These are phyloP conservation scores for Mycena rebaudengoi DNA, from an alignment of 768 basidiomycete genomes.

Conservation along the genomic window DNA sequence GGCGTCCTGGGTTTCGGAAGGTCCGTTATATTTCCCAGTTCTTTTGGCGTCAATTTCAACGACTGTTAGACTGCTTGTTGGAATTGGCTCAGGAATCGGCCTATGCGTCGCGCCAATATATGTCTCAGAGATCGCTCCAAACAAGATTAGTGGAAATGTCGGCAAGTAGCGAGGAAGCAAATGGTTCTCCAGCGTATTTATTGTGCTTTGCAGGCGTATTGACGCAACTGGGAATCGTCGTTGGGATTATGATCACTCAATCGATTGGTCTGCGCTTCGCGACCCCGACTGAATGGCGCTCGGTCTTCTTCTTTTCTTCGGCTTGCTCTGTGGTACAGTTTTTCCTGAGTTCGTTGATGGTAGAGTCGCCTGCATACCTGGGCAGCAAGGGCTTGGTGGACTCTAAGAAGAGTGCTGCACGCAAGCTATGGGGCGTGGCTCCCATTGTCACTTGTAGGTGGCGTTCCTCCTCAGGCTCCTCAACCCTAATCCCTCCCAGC, in stretches of 20 bases:
- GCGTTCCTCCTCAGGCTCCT: neutral
- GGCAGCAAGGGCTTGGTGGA: constrained; percentile 55
- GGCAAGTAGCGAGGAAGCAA: constrained; percentile 46
- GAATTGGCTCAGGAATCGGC: constrained; percentile 77
- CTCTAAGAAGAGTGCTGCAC: constrained; percentile 56
- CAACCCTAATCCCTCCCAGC: constrained; percentile 7
- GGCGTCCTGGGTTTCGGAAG: constrained; percentile 69
- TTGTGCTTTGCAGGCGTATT: constrained; percentile 64
- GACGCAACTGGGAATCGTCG: constrained; percentile 83
- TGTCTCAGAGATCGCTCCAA: constrained; percentile 86
- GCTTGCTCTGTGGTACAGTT: constrained; percentile 65
- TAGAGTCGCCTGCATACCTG: constrained; percentile 81
- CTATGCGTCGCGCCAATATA: constrained; percentile 86
- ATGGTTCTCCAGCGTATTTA: neutral
- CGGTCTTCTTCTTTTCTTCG: constrained; percentile 71
- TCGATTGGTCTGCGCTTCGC: constrained; percentile 75
- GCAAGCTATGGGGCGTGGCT: constrained; percentile 62
- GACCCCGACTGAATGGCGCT: constrained; percentile 74
- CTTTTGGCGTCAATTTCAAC: constrained; percentile 1
- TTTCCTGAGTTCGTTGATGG: constrained; percentile 58
- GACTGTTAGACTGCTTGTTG: constrained; percentile 62
- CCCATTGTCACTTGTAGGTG: constrained; percentile 38
- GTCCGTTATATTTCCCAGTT: constrained; percentile 43
- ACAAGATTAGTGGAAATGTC: constrained; percentile 75
- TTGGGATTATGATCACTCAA: constrained; percentile 91